Percentiles rank a stretch among this genome's conserved stretches.
Evolutionary conservation across 306 rosid species (phyloP).

Genomic region (Medicago arabica): DNA sequence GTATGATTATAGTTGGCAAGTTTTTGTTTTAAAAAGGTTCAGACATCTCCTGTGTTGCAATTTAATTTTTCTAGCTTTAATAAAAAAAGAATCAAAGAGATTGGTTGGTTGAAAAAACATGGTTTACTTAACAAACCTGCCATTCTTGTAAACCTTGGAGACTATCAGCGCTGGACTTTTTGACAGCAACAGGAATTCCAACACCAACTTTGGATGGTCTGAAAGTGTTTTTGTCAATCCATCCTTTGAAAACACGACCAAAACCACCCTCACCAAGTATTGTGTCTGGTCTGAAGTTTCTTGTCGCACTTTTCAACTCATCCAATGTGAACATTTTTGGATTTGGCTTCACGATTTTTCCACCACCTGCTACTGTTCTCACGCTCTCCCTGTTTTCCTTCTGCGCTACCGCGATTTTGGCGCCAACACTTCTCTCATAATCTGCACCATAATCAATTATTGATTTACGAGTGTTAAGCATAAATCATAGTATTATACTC

Average conservation of each 20-base stretch:
- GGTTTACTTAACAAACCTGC: constrained; percentile 51
- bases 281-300: constrained; percentile 77
- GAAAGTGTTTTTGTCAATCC: constrained; percentile 64
- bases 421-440: background rate
- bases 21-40: too few species aligned
- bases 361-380: background rate
- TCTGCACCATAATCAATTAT: background rate
- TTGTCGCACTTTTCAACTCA: constrained; percentile 76
- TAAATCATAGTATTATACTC: background rate
- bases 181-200: constrained; percentile 86
- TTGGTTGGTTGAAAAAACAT: too few species aligned
- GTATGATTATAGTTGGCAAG: too few species aligned
- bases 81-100: too few species aligned
- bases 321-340: constrained; percentile 58
- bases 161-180: constrained; percentile 75
- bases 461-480: too few species aligned
- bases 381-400: background rate
- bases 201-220: constrained; percentile 70
- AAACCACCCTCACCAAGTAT: constrained; percentile 89
- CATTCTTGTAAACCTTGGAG: constrained; percentile 78
- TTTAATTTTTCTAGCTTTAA: too few species aligned
- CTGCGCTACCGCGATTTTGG: background rate
- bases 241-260: constrained; percentile 90
- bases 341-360: constrained; percentile 30
- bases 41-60: too few species aligned